Conservation (phyloP, 345 rosid species). For the Syzygium aromaticum region DNA sequence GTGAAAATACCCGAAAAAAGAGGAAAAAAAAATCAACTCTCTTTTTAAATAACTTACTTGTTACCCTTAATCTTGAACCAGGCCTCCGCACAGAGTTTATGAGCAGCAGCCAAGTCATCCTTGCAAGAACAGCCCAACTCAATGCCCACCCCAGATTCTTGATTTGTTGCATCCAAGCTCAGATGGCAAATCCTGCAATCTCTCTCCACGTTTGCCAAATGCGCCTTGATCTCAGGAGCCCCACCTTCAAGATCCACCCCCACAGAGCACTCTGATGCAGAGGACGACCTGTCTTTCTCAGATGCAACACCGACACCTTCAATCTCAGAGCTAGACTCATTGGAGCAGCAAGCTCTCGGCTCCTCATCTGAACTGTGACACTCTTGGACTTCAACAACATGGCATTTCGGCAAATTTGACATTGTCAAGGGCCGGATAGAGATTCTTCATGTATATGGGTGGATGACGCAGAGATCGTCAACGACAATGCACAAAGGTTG, state of each 20-base stretch:
- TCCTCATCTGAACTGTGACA: background rate
- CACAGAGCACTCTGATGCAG: background rate
- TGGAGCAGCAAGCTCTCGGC: background rate
- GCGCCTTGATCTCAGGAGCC: background rate
- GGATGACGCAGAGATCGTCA: background rate
- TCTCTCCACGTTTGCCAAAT: conserved; percentile 1
- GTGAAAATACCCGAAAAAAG: background rate
- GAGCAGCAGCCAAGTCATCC: conserved; percentile 38
- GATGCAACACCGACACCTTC: background rate
- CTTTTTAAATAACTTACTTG: conserved; percentile 12
- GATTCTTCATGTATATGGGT: background rate
- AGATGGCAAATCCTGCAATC: conserved; percentile 17
- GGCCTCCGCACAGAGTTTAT: conserved; percentile 35
- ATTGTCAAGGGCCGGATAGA: background rate
- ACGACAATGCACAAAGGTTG: background rate
- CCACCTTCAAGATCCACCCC: conserved; percentile 6
- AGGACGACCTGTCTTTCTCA: background rate
- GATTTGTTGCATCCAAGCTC: conserved; percentile 5
- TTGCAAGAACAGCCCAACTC: conserved; percentile 39
- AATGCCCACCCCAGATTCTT: conserved; percentile 21
- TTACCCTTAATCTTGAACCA: conserved; percentile 45
- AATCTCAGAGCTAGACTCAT: background rate
- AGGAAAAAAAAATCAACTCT: background rate
- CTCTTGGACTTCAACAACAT: background rate
- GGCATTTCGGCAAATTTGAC: background rate